Percentiles rank a stretch among this genome's conserved stretches.
phyloP scores from a whole-genome alignment of 495 filamentous ascomycete genomes.

The Pyrenopolyporus hunteri region DNA sequence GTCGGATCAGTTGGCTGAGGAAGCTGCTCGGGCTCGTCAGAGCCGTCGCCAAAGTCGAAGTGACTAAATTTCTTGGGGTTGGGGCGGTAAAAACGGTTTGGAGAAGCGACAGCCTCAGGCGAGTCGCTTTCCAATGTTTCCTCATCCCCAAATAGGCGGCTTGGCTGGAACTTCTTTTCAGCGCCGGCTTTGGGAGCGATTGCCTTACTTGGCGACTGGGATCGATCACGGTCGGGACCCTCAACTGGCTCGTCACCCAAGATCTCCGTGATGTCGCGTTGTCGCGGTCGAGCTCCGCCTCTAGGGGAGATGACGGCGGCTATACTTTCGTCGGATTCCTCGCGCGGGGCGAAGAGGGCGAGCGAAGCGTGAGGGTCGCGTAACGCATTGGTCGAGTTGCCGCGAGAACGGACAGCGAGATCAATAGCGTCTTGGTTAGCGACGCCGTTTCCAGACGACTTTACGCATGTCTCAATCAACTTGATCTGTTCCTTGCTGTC shows the following conservation, averaged over 20 bases:
- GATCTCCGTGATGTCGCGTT: slow-evolving; percentile 60
- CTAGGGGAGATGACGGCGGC: slow-evolving; percentile 59
- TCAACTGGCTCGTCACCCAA: slow-evolving; percentile 51
- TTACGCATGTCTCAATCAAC: slow-evolving; percentile 65
- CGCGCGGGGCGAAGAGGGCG: slow-evolving; percentile 69
- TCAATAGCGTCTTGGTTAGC: slow-evolving; percentile 30
- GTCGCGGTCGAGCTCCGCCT: slow-evolving; percentile 52
- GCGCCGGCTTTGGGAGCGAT: slow-evolving; percentile 68
- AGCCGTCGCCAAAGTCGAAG: slow-evolving; percentile 80
- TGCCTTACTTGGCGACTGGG: slow-evolving; percentile 52
- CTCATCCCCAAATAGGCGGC: slow-evolving; percentile 72
- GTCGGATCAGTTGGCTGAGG: slow-evolving; percentile 45
- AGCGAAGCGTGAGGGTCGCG: slow-evolving; percentile 79
- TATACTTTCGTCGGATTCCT: slow-evolving; percentile 55
- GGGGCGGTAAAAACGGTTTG: slow-evolving; percentile 59
- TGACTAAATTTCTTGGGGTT: slow-evolving; percentile 82
- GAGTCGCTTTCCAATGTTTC: slow-evolving; percentile 48
- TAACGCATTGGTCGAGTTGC: slow-evolving; percentile 56
- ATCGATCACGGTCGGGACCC: slow-evolving; percentile 51
- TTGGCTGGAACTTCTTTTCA: slow-evolving; percentile 71
- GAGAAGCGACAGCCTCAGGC: slow-evolving; percentile 44
- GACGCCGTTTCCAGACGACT: slow-evolving; percentile 38
- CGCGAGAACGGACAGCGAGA: slow-evolving; percentile 46
- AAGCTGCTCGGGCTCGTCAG: slow-evolving; percentile 51
- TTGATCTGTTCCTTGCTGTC: slow-evolving; percentile 84